Percentiles rank a stretch among this genome's conserved stretches.
Evolutionary conservation across 2,329 filamentous ascomycete genomes (phyloP).

Genomic region (Fusarium clavum): DNA sequence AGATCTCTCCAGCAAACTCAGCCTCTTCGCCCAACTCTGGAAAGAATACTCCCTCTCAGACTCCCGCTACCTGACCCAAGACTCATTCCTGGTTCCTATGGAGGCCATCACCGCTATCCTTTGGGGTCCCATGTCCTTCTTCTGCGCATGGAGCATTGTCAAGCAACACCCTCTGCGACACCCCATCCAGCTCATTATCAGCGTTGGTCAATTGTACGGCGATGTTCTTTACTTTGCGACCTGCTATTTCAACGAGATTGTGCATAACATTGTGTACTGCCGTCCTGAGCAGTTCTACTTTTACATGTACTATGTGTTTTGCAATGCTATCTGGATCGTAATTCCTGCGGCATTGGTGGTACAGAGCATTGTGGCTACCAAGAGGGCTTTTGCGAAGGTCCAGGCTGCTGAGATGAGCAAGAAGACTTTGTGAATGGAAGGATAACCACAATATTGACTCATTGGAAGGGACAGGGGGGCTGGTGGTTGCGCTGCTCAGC

Average conservation of each 20-base stretch:
- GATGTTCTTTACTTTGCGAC: slow-evolving; percentile 64
- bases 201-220: slow-evolving; percentile 63
- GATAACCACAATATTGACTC: background rate
- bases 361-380: slow-evolving; percentile 45
- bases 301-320: slow-evolving; percentile 64
- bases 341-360: slow-evolving; percentile 55
- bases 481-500: background rate
- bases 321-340: slow-evolving; percentile 66
- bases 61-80: slow-evolving; percentile 65
- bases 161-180: slow-evolving; percentile 59
- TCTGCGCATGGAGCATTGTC: slow-evolving; percentile 58
- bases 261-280: slow-evolving; percentile 57
- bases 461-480: no score
- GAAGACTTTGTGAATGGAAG: slow-evolving; percentile 37
- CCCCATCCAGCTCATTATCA: slow-evolving; percentile 60
- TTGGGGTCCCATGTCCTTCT: slow-evolving; percentile 66
- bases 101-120: slow-evolving; percentile 64
- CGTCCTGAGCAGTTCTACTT: slow-evolving; percentile 65
- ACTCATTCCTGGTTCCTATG: slow-evolving; percentile 67
- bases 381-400: slow-evolving; percentile 45
- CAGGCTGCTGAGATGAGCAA: slow-evolving; percentile 43
- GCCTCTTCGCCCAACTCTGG: slow-evolving; percentile 66
- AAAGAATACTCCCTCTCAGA: slow-evolving; percentile 69
- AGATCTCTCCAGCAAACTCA: slow-evolving; percentile 53
- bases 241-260: slow-evolving; percentile 56